Evolutionary conservation across 2,329 filamentous ascomycete species (phyloP).

Genomic region (Diaporthe vexans): DNA sequence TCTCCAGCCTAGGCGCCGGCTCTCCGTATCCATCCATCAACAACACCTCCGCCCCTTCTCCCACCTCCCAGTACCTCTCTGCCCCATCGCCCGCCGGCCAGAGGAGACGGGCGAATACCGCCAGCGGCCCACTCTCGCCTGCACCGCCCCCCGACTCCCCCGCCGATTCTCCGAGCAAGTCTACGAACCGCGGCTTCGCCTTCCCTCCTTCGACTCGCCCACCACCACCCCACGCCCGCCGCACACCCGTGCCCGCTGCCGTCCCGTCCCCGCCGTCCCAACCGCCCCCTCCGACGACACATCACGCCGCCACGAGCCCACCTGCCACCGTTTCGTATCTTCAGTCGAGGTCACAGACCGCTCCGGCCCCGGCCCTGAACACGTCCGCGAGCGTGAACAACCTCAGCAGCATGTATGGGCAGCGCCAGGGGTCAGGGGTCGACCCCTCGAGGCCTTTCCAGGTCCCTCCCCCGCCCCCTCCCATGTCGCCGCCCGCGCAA

Average conservation of each 20-base stretch:
- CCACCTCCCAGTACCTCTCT: constrained; percentile 37
- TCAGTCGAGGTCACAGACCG: constrained; percentile 24
- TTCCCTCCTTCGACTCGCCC: constrained; percentile 25
- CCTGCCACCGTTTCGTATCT: constrained; percentile 34
- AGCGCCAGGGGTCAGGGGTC: constrained; percentile 61
- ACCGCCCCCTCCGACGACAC: constrained; percentile 34
- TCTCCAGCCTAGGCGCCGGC: constrained; percentile 40
- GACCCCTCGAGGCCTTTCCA: constrained; percentile 68
- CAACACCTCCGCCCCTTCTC: not conserved
- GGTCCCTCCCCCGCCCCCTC: constrained; percentile 67
- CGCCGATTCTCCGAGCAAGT: constrained; percentile 29
- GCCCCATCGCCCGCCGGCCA: constrained; percentile 34
- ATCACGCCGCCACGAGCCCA: constrained; percentile 34
- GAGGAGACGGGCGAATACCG: constrained; percentile 41
- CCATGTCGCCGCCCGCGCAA: constrained; percentile 64
- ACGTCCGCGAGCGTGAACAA: constrained; percentile 46
- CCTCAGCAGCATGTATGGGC: constrained; percentile 64
- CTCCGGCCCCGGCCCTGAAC: constrained; percentile 27
- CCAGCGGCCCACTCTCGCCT: constrained; percentile 41
- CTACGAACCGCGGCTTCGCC: constrained; percentile 14
- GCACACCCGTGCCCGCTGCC: constrained; percentile 16
- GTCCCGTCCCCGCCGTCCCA: constrained; percentile 19
- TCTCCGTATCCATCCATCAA: constrained; percentile 41
- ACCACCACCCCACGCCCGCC: constrained; percentile 23
- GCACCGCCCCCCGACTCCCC: constrained; percentile 36